These are phyloP conservation scores for Cercophora sp. DNA, from an alignment of 495 filamentous ascomycete genomes.

Conservation along the genomic window DNA sequence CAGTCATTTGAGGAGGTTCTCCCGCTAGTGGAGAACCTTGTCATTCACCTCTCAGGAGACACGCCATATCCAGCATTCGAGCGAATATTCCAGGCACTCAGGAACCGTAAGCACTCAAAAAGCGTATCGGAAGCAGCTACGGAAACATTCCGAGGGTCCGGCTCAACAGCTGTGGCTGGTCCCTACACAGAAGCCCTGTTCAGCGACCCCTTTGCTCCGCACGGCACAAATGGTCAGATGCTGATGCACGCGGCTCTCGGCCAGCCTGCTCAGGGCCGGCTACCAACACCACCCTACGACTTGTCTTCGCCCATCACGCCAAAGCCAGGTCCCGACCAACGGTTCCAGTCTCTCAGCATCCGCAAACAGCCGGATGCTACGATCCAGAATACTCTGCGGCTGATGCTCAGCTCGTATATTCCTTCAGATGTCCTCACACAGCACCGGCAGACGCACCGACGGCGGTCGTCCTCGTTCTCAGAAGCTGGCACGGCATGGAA, in stretches of 20 bases:
- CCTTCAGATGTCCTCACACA: slow-evolving; percentile 32
- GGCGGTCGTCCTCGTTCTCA: too few relatives aligned
- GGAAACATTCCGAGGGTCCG: too few relatives aligned
- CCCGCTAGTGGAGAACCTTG: slow-evolving; percentile 41
- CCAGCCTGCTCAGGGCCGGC: slow-evolving; percentile 15
- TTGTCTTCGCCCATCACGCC: background rate
- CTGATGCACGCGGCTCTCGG: slow-evolving; percentile 8
- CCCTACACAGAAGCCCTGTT: too few relatives aligned
- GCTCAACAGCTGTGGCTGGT: background rate
- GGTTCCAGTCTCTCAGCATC: slow-evolving; percentile 35
- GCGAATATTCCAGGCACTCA: slow-evolving; percentile 29
- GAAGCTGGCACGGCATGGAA: slow-evolving; percentile 37
- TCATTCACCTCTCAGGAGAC: slow-evolving; percentile 35
- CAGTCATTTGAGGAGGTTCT: slow-evolving; percentile 30
- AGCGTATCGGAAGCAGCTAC: background rate
- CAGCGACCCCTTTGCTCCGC: background rate
- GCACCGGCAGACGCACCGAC: slow-evolving; percentile 25
- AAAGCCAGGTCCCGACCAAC: slow-evolving; percentile 15
- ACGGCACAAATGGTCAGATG: background rate
- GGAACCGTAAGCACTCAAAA: slow-evolving; percentile 13
- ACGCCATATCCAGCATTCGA: slow-evolving; percentile 25
- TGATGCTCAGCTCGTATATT: slow-evolving; percentile 35
- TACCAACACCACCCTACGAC: slow-evolving; percentile 15
- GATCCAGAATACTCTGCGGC: slow-evolving; percentile 40
- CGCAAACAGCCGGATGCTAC: slow-evolving; percentile 35